phyloP scores from a whole-genome alignment of 2,329 filamentous ascomycete species.

The Ophiosphaerella herpotricha region DNA sequence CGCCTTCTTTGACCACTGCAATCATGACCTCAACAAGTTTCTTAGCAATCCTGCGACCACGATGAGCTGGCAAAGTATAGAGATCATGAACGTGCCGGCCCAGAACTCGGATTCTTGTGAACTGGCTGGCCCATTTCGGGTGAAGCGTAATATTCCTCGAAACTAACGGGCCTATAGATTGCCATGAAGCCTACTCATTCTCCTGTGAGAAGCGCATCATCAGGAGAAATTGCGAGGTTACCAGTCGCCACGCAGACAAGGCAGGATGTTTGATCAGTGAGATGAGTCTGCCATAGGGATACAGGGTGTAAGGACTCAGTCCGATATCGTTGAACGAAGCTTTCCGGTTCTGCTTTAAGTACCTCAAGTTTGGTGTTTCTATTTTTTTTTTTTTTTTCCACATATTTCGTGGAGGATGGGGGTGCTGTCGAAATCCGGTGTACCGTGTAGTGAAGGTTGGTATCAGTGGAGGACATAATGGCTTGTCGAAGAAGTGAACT shows the following conservation, averaged over 20 bases:
- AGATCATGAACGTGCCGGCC: slow-evolving; percentile 28
- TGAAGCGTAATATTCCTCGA: slow-evolving; percentile 16
- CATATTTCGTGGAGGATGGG: slow-evolving; percentile 9
- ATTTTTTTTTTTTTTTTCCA: slow-evolving; percentile 19
- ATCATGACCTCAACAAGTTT: slow-evolving; percentile 10
- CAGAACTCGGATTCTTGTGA: slow-evolving; percentile 9
- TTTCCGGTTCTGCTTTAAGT: slow-evolving; percentile 19
- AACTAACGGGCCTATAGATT: slow-evolving; percentile 17
- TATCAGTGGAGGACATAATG: no score
- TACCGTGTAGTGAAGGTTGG: neutral
- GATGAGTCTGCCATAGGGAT: slow-evolving; percentile 16
- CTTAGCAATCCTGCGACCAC: slow-evolving; percentile 15
- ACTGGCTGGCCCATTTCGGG: slow-evolving; percentile 11
- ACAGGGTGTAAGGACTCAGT: slow-evolving; percentile 14
- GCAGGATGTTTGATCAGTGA: slow-evolving; percentile 4
- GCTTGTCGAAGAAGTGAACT: no score
- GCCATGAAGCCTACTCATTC: slow-evolving; percentile 26
- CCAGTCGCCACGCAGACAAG: slow-evolving; percentile 9
- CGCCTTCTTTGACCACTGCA: neutral
- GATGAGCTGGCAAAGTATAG: slow-evolving; percentile 17
- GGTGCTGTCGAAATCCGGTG: slow-evolving; percentile 17
- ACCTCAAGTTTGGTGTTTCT: slow-evolving; percentile 19
- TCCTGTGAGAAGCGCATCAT: slow-evolving; percentile 12
- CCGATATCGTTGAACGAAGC: slow-evolving; percentile 15
- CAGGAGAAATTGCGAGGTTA: neutral